These are phyloP conservation scores for Euphorbia celastroides DNA, from an alignment of 441 rosid species.

Conservation along the genomic window DNA sequence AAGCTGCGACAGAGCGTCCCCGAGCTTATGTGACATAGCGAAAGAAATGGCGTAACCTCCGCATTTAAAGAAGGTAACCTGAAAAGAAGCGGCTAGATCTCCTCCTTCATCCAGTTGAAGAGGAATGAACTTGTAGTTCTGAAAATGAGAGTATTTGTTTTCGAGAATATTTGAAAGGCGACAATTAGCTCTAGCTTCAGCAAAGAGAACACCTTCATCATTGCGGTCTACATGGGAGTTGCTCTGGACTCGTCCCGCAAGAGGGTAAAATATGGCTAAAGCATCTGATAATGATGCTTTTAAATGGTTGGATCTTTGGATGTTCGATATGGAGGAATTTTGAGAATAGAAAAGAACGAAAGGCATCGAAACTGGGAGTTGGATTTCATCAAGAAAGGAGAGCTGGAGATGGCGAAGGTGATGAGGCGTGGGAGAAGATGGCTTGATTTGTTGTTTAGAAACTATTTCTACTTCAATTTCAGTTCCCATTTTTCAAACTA, in stretches of 20 bases:
- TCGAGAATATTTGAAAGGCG: slow-evolving; percentile 11
- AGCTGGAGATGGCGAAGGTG: slow-evolving; percentile 21
- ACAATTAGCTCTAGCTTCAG: slow-evolving; percentile 18
- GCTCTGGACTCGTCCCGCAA: slow-evolving; percentile 24
- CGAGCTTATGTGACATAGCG: slow-evolving; percentile 23
- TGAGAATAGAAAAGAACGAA: slow-evolving; percentile 22
- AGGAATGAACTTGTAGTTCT: slow-evolving; percentile 14
- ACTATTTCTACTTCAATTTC: slow-evolving; percentile 11
- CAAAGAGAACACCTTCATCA: slow-evolving; percentile 20
- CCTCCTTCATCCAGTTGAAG: slow-evolving; percentile 4
- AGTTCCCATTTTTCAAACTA: slow-evolving; percentile 5
- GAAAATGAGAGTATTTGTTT: slow-evolving; percentile 5
- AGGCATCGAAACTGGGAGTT: slow-evolving; percentile 21
- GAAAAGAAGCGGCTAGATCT: not conserved
- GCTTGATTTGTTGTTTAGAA: slow-evolving; percentile 22
- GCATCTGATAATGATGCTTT: slow-evolving; percentile 21
- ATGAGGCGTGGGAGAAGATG: slow-evolving; percentile 26
- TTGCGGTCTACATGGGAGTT: slow-evolving; percentile 15
- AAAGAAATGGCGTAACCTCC: slow-evolving; percentile 24
- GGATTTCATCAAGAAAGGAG: slow-evolving; percentile 28
- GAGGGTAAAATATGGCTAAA: slow-evolving; percentile 25
- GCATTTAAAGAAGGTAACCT: slow-evolving; percentile 26
- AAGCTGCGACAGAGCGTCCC: slow-evolving; percentile 19
- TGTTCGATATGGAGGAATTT: not conserved
- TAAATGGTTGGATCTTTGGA: slow-evolving; percentile 6